phyloP scores from a whole-genome alignment of 2,329 filamentous ascomycete species.

The Stagonosporopsis vannaccii region DNA sequence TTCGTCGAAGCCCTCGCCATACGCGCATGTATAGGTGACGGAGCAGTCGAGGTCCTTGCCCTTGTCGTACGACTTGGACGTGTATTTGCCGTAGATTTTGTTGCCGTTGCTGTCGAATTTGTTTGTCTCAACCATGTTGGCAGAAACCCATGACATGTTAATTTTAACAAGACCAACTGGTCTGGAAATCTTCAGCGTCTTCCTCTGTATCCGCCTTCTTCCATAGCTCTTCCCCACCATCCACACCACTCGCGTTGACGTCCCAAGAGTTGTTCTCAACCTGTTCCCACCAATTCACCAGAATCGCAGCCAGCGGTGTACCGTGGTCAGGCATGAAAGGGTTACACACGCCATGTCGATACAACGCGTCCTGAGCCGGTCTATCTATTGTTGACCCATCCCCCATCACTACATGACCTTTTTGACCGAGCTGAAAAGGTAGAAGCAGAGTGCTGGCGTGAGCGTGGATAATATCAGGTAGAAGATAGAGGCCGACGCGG shows the following conservation, averaged over 20 bases:
- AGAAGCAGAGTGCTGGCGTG: constrained; percentile 5
- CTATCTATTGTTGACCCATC: background rate
- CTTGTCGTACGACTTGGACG: too few species aligned
- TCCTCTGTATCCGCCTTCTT: constrained; percentile 5
- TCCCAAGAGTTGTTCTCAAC: background rate
- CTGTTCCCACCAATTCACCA: constrained; percentile 1
- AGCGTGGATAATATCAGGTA: background rate
- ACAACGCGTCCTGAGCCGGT: constrained; percentile 1
- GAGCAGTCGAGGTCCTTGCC: too few species aligned
- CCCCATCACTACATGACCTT: constrained; percentile 2
- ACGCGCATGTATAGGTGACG: too few species aligned
- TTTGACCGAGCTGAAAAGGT: constrained; percentile 4
- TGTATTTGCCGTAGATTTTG: too few species aligned
- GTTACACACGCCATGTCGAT: constrained; percentile 4
- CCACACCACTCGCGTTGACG: constrained; percentile 4
- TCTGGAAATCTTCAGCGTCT: constrained; percentile 3
- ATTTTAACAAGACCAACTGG: constrained; percentile 3
- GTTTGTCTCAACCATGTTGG: constrained; percentile 3
- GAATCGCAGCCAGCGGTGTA: constrained; percentile 1
- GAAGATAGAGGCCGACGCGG: constrained; percentile 5
- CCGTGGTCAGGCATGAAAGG: constrained; percentile 4
- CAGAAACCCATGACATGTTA: constrained; percentile 3
- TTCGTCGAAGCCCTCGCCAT: too few species aligned
- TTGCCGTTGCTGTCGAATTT: too few species aligned
- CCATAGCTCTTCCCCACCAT: background rate